Evolutionary conservation across 192 early-diverging fungal species (phyloP).

Genomic region (Podila horticola): DNA sequence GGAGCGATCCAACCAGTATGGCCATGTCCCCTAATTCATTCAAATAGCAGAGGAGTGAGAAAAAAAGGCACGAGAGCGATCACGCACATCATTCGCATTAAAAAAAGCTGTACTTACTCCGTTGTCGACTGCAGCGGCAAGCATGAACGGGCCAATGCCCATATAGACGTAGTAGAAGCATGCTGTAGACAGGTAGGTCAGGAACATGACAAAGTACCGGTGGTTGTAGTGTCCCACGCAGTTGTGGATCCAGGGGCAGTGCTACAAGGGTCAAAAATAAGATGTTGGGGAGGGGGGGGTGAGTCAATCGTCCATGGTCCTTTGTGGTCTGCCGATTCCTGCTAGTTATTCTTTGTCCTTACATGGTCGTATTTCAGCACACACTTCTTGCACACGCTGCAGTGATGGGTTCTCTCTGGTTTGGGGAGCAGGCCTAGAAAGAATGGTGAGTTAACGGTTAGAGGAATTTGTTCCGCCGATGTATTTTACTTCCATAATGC

Average conservation of each 20-base stretch:
- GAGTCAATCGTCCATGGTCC: background rate
- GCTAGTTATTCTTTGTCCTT: background rate
- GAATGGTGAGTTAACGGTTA: background rate
- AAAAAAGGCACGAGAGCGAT: background rate
- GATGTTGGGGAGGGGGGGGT: background rate
- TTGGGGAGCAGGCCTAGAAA: constrained; percentile 70
- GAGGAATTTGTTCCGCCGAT: background rate
- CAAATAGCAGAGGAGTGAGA: background rate
- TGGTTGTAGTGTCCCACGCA: constrained; percentile 84
- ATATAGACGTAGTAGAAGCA: constrained; percentile 59
- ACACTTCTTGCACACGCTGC: constrained; percentile 77
- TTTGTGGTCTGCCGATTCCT: background rate
- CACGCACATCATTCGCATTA: background rate
- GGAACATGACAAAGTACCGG: constrained; percentile 78
- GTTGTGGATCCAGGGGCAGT: constrained; percentile 86
- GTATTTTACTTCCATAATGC: background rate
- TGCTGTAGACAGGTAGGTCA: constrained; percentile 64
- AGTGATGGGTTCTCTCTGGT: constrained; percentile 85
- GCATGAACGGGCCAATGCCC: constrained; percentile 58
- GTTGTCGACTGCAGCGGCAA: constrained; percentile 50
- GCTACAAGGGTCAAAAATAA: constrained; percentile 17
- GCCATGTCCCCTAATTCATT: constrained; percentile 51
- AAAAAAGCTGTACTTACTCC: constrained; percentile 43
- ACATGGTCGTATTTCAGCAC: constrained; percentile 84
- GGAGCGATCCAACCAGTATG: constrained; percentile 62